Evolutionary conservation across 2,329 filamentous ascomycete genomes (phyloP).

Genomic region (Colletotrichum scovillei): DNA sequence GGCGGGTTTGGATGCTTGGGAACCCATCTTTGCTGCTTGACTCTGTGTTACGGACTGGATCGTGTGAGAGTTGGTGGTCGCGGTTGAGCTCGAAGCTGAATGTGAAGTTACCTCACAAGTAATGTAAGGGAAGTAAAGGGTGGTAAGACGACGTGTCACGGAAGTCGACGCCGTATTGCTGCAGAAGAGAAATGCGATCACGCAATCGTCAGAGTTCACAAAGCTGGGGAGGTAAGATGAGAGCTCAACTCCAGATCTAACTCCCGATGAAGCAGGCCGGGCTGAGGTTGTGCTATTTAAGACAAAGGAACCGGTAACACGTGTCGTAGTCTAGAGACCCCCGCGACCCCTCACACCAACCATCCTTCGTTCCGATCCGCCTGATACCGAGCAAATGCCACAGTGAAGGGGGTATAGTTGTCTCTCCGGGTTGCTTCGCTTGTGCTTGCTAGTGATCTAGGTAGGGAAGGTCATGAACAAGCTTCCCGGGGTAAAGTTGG

Average conservation of each 20-base stretch:
- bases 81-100: neutral
- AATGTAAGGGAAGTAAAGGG: no score
- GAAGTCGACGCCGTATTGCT: neutral
- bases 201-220: neutral
- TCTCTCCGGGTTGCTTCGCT: neutral
- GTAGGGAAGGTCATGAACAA: conserved; percentile 12
- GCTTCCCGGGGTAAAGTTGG: conserved; percentile 9
- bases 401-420: neutral
- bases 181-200: conserved; percentile 1
- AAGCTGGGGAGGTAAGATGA: neutral
- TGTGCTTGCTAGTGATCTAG: neutral
- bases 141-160: no score
- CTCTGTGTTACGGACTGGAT: no score
- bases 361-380: neutral
- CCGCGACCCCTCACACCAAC: neutral
- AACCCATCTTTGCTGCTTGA: conserved; percentile 51
- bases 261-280: neutral
- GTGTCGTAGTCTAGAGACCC: conserved; percentile 18
- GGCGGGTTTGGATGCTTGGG: conserved; percentile 53
- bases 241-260: neutral
- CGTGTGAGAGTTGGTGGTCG: no score
- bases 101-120: no score
- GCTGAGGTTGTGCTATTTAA: conserved; percentile 17
- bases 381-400: conserved; percentile 23
- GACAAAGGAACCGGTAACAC: neutral